phyloP scores from a whole-genome alignment of 2,329 filamentous ascomycete species.

The Alternaria sp. region DNA sequence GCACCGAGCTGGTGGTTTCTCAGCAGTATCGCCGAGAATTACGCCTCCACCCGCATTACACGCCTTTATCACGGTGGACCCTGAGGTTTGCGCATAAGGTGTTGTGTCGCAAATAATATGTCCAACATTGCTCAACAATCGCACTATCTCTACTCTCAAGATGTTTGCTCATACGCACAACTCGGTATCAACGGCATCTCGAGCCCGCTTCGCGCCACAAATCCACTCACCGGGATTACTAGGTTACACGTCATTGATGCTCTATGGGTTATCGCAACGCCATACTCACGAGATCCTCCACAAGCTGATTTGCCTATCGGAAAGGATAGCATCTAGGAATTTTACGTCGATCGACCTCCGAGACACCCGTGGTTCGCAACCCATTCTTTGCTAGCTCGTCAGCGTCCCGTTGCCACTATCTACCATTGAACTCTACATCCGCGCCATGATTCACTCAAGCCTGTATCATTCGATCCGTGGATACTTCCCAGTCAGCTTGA shows the following conservation, averaged over 20 bases:
- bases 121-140: not conserved
- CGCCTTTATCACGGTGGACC: not conserved
- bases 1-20: constrained; percentile 5
- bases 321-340: not conserved
- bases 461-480: not conserved
- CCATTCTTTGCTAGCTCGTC: not conserved
- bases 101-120: not conserved
- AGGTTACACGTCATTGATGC: not conserved
- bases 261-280: not conserved
- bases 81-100: not conserved
- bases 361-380: not conserved
- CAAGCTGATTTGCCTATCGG: not conserved
- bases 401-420: not conserved
- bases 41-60: not conserved
- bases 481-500: not conserved
- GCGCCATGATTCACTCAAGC: not conserved
- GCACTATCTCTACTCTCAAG: not conserved
- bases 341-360: not conserved
- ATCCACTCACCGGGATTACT: not conserved
- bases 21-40: not conserved
- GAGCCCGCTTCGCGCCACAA: not conserved
- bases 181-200: not conserved
- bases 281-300: not conserved
- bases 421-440: not conserved
- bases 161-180: not conserved